Evolutionary conservation across 768 basidiomycete species (phyloP), one percentile per base, ranked within the genome.

Genomic region (Lactarius psammicola): DNA sequence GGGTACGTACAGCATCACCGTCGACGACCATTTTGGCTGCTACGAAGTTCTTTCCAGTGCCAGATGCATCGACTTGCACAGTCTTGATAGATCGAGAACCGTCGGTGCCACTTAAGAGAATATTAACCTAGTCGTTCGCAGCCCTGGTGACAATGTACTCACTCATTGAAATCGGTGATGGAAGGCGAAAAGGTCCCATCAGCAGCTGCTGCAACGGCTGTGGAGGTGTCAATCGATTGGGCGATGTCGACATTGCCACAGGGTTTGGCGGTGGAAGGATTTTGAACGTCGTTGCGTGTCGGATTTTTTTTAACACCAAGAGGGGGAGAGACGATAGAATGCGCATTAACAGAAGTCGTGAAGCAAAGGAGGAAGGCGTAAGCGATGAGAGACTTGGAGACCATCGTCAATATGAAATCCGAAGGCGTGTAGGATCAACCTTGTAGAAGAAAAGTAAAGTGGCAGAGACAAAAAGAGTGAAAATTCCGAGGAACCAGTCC

Each of bases 111-210:
- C 81, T 81, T 33, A 13, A 36, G 20, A 26, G 23, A 34, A 20
- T 42, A 58, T 30, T 56, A 31, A 53, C 46, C 40, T 18, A 38
- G 9, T 20, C 20, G 62, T 77, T 44, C 68, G 82, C 82, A 80
- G 78, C 56, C 74, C 77, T 60, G 75, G 76, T 26, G 74, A 80
- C 0, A 2, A 26, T 20, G 13, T 26, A 65, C 78, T 55, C 70
- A 84, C 84, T 65, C 76, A 65, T 84, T 84, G 71, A 84, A 84
- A 73, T 81, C 78, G 53, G 73, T 79, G 62, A 76, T 76, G 31
- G 74, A 79, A 28, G 76, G 77, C 7, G 73, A 73, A 72, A 84
- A 80, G 0, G 76, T 65, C 36, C 82, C 82, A 57, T 81, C 75
- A 26, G 79, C 75, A 20, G 40, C 56, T 11, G 70, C 72, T 11